phyloP scores from a whole-genome alignment of 805 yeast genomes.

The Saccharomycopsis vini region DNA sequence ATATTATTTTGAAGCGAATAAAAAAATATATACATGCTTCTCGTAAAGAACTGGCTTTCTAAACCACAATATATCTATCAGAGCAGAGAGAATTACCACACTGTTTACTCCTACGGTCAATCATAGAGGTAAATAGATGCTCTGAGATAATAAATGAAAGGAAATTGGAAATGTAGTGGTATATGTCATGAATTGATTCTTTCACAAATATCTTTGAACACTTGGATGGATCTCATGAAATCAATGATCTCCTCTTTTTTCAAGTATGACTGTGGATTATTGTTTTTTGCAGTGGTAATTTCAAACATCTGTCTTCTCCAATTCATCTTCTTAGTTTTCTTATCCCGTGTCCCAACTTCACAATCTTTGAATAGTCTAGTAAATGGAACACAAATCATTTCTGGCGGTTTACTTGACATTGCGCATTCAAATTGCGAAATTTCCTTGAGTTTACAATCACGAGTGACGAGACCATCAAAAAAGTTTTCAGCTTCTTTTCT shows the following conservation, averaged over 20 bases:
- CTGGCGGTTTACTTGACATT: constrained; percentile 1
- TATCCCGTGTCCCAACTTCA: constrained; percentile 5
- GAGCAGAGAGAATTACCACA: too few species aligned
- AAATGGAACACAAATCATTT: constrained; percentile 15
- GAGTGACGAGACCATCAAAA: background rate
- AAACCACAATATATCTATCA: too few species aligned
- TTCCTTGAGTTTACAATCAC: constrained; percentile 13
- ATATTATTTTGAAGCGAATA: too few species aligned
- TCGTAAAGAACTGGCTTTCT: too few species aligned
- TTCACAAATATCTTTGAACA: background rate
- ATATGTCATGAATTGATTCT: too few species aligned
- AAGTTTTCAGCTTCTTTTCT: constrained; percentile 2
- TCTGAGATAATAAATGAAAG: too few species aligned
- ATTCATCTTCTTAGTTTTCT: background rate
- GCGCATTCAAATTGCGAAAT: constrained; percentile 16
- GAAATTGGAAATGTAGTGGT: too few species aligned
- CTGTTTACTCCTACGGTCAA: too few species aligned
- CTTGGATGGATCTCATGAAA: background rate
- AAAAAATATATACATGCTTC: too few species aligned
- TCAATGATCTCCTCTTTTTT: background rate
- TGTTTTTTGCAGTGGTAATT: constrained; percentile 4
- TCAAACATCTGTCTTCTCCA: constrained; percentile 8
- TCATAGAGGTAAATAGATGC: too few species aligned
- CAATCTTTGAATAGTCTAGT: constrained; percentile 15
- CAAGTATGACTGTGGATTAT: background rate